Evolutionary conservation across 2,329 filamentous ascomycete species (phyloP).

Genomic region (Graphiopsis chlorocephala): DNA sequence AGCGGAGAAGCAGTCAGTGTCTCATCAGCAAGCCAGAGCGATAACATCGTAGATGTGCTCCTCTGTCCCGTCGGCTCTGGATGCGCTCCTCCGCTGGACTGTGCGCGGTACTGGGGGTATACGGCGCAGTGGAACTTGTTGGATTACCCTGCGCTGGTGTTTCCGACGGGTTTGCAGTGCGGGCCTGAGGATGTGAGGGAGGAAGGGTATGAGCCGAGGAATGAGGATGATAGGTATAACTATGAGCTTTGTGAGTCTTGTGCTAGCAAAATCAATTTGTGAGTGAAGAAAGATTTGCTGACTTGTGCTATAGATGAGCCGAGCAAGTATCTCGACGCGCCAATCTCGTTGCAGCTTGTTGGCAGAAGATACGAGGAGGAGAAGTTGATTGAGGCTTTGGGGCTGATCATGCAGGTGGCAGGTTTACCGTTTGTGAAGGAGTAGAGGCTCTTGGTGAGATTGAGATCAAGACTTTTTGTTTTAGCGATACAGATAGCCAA

Average conservation of each 20-base stretch:
- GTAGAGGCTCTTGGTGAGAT: not conserved
- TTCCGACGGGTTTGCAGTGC: slow-evolving; percentile 54
- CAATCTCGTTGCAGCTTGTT: slow-evolving; percentile 55
- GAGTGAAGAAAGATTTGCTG: not conserved
- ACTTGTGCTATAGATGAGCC: slow-evolving; percentile 25
- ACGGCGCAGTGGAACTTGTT: slow-evolving; percentile 67
- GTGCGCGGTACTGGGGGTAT: slow-evolving; percentile 62
- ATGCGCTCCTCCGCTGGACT: slow-evolving; percentile 53
- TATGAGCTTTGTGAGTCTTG: slow-evolving; percentile 28
- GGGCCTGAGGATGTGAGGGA: slow-evolving; percentile 41
- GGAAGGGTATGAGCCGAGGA: slow-evolving; percentile 38
- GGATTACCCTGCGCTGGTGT: slow-evolving; percentile 56
- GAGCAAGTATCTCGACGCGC: slow-evolving; percentile 49
- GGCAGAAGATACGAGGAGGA: slow-evolving; percentile 55
- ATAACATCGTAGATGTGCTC: slow-evolving; percentile 55
- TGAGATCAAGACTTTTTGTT: not conserved
- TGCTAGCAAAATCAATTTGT: too few relatives aligned
- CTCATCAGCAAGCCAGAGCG: slow-evolving; percentile 26
- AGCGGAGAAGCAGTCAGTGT: slow-evolving; percentile 21
- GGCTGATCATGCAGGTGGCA: not conserved
- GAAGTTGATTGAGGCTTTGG: slow-evolving; percentile 42
- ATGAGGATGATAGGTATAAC: slow-evolving; percentile 49
- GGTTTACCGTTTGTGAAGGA: not conserved
- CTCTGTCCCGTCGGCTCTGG: slow-evolving; percentile 59
- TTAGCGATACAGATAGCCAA: not conserved